Percentiles rank a stretch among this genome's conserved stretches.
These are phyloP conservation scores for Eucalyptus caleyi DNA, from an alignment of 345 rosid species.

Conservation along the genomic window DNA sequence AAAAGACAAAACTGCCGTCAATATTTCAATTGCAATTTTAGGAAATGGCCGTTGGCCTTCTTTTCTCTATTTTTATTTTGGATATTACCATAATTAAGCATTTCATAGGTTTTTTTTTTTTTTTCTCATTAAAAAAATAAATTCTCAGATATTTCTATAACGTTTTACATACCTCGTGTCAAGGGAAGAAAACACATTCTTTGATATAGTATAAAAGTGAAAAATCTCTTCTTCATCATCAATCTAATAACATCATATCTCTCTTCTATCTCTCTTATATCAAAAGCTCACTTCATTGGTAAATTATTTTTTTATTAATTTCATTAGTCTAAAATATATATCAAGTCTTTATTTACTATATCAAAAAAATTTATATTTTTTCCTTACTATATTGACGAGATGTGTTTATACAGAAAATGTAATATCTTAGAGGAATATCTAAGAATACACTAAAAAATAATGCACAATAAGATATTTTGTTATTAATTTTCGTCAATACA, in stretches of 20 bases:
- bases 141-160: neutral
- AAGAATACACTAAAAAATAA: neutral
- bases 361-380: too few species aligned
- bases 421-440: neutral
- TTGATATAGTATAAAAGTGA: neutral
- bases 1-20: neutral
- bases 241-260: too few species aligned
- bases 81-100: neutral
- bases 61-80: too few species aligned
- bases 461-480: accelerated
- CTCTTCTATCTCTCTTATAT: neutral
- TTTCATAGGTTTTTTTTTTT: neutral
- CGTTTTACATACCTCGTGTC: accelerated
- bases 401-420: accelerated
- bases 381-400: neutral
- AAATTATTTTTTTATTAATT: too few species aligned
- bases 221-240: neutral
- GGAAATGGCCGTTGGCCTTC: too few species aligned
- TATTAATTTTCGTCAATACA: too few species aligned
- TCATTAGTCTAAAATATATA: neutral
- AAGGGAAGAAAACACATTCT: neutral
- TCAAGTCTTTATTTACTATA: neutral
- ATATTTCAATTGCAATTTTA: neutral
- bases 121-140: neutral
- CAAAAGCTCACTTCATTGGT: neutral